Evolutionary conservation across 2,329 filamentous ascomycete species (phyloP), one percentile per base, ranked within the genome.

Genomic region (Sclerotinia borealis): DNA sequence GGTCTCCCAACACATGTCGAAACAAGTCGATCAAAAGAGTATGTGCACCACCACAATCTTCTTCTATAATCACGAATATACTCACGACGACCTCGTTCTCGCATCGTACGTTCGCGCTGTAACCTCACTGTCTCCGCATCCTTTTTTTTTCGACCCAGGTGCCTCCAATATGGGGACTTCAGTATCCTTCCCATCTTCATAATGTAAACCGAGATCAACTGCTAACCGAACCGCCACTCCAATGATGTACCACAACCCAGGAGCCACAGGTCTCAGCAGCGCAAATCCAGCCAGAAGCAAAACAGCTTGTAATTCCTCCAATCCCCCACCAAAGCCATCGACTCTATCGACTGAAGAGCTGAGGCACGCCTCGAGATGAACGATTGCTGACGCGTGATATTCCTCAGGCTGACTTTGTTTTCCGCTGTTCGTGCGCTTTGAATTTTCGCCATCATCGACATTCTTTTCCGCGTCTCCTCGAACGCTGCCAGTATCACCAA

Each of bases 191-290:
- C 91, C 92, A 69, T 97, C 93, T 75, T 98, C 95, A 69, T 93
- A 92, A 75, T 98, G 93, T 34, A 98, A 79, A 11, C 95, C 95
- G 2, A 98, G 81, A 74, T 98, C 95, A 27, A 98, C 89, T 8
- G 92, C 93, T 59, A 98, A 77, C 43, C 95, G 88, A 65, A 96
- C 89, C 7, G 93, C 93, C 49, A 97, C 93, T 13, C 95, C 95
- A 65, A 96, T 91, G 66, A 98, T 98, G 76, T 98, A 98, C 93
- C 93, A 98, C 50, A 98, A 79, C 17, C 95, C 95, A 0, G 93
- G 93, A 1, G 93, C 92, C 27, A 98, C 92, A 1, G 95, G 95
- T 61, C 93, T 84, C 67, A 98, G 81, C 55, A 99, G 80, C 9
- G 93, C 93, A 80, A 98, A 96, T 61, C 92, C 92, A 50, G 93